Conservation (phyloP, 148 eudicot species). For the Beta vulgaris region DNA sequence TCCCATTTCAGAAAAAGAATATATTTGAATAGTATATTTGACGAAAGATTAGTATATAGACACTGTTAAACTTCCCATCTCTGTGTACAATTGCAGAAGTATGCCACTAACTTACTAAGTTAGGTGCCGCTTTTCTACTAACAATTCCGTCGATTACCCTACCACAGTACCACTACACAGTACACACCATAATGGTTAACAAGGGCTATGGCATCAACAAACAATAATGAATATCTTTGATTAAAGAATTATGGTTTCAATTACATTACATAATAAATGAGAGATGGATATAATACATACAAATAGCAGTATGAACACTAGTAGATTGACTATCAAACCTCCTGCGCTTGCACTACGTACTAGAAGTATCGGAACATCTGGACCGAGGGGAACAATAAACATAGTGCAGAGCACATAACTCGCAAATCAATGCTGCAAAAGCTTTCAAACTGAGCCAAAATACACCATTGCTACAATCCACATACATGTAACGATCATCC, state of each 20-base stretch:
- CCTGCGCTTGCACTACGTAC: constrained; percentile 15
- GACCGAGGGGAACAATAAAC: neutral
- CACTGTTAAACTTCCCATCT: too few relatives aligned
- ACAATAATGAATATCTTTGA: constrained; percentile 14
- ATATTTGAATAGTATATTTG: too few relatives aligned
- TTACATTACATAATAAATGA: constrained; percentile 22
- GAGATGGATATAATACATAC: constrained; percentile 23
- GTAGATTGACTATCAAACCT: constrained; percentile 16
- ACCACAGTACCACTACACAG: too few relatives aligned
- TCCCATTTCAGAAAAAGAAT: too few relatives aligned
- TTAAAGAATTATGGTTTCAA: constrained; percentile 27
- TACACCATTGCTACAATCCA: constrained; percentile 7
- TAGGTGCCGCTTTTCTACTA: too few relatives aligned
- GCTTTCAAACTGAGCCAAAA: constrained; percentile 7
- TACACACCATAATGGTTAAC: too few relatives aligned
- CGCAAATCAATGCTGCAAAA: constrained; percentile 4
- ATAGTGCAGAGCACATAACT: neutral
- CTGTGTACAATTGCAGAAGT: too few relatives aligned
- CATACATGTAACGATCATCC: neutral
- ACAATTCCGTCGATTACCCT: too few relatives aligned
- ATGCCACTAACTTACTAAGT: too few relatives aligned
- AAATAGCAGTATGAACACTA: constrained; percentile 29
- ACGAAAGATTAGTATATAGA: too few relatives aligned
- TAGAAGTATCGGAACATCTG: neutral
- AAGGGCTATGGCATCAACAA: neutral